Evolutionary conservation across 345 rosid genomes (phyloP).

Genomic region (Citrus glauca): DNA sequence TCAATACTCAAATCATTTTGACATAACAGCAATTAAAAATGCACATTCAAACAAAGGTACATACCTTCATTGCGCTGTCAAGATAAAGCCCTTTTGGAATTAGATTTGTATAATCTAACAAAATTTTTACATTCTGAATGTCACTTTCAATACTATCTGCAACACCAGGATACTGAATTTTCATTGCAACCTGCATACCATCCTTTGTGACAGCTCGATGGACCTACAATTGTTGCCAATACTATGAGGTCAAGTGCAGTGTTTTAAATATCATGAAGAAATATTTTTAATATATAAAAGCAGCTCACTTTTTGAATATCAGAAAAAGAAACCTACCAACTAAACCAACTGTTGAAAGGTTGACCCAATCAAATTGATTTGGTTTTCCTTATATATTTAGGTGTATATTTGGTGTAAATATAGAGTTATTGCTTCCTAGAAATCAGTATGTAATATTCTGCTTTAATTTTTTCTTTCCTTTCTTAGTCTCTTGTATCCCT

Average conservation of each 20-base stretch:
- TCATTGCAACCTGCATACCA: slow-evolving; percentile 76
- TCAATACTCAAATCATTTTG: neutral
- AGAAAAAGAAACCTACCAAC: neutral
- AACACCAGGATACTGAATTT: slow-evolving; percentile 99
- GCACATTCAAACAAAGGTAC: neutral
- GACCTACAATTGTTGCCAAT: slow-evolving; percentile 49
- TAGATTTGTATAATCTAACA: slow-evolving; percentile 75
- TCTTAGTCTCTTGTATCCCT: too few species aligned
- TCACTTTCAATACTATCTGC: slow-evolving; percentile 96
- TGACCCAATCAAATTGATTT: too few species aligned
- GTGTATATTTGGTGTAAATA: too few species aligned
- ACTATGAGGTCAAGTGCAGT: slow-evolving; percentile 11
- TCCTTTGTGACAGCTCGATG: slow-evolving; percentile 81
- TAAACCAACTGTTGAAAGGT: too few species aligned
- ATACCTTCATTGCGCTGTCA: slow-evolving; percentile 91
- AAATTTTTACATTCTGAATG: slow-evolving; percentile 85
- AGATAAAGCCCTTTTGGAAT: slow-evolving; percentile 92
- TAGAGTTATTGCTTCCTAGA: too few species aligned
- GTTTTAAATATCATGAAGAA: neutral
- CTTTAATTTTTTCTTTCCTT: too few species aligned
- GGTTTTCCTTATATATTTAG: too few species aligned
- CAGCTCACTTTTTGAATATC: neutral
- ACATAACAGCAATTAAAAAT: neutral
- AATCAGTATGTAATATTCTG: too few species aligned
- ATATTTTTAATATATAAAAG: neutral